phyloP scores from a whole-genome alignment of 2,329 filamentous ascomycete species.

The Cryphonectria radicalis region DNA sequence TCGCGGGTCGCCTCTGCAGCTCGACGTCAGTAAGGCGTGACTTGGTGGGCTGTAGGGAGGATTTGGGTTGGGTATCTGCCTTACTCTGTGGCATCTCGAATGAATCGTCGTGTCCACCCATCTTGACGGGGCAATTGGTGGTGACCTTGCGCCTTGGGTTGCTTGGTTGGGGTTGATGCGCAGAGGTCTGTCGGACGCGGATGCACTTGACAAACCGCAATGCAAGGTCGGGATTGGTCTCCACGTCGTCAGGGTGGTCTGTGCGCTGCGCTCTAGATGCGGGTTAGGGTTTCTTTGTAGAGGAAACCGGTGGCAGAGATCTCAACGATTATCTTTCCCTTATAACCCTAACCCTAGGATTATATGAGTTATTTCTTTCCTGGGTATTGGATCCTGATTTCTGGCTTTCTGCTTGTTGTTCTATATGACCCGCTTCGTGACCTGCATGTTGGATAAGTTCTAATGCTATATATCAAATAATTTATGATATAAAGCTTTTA shows the following conservation, averaged over 20 bases:
- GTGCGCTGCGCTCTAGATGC: background rate
- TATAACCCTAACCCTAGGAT: too few species aligned
- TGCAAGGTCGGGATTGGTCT: conserved; percentile 10
- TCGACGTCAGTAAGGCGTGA: conserved; percentile 14
- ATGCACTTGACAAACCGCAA: conserved; percentile 1
- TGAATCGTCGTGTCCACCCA: conserved; percentile 29
- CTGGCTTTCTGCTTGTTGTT: too few species aligned
- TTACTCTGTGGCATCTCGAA: conserved; percentile 26
- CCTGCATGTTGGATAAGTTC: too few species aligned
- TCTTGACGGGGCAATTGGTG: conserved; percentile 34
- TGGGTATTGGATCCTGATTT: too few species aligned
- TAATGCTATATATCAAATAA: too few species aligned
- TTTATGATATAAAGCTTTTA: too few species aligned
- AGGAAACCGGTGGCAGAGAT: background rate
- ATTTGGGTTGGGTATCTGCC: background rate
- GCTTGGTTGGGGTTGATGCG: conserved; percentile 27
- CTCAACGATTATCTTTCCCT: background rate
- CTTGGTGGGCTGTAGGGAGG: background rate
- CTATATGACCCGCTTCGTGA: too few species aligned
- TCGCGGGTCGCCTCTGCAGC: conserved; percentile 76
- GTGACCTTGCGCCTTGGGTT: conserved; percentile 34
- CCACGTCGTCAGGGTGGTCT: conserved; percentile 11
- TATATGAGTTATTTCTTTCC: too few species aligned
- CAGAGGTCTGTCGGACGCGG: background rate
- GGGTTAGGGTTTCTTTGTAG: background rate